Conservation (phyloP, 1,284 basidiomycete species). For the Marasmius tenuissimus region DNA sequence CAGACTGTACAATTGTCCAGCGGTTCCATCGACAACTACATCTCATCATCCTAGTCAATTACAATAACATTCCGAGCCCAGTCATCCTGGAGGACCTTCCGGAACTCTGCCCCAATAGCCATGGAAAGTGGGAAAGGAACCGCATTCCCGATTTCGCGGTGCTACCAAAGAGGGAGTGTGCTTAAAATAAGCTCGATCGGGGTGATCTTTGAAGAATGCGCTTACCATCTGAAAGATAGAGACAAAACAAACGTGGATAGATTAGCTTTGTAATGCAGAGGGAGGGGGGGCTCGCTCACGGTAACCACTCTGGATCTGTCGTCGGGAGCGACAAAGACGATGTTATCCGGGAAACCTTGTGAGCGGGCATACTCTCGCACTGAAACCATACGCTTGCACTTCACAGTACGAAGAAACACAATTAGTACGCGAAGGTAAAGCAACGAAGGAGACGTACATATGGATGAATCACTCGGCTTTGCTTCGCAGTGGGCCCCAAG, state of each 20-base stretch:
- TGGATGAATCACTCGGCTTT: slow-evolving; percentile 65
- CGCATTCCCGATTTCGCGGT: slow-evolving; percentile 76
- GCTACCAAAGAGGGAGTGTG: slow-evolving; percentile 42
- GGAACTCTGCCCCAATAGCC: slow-evolving; percentile 64
- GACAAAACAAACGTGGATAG: not conserved
- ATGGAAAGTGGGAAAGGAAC: slow-evolving; percentile 62
- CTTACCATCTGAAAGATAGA: slow-evolving; percentile 12
- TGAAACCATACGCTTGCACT: slow-evolving; percentile 67
- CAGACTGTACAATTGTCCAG: too few species aligned
- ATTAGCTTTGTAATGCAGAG: not conserved
- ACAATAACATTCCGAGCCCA: not conserved
- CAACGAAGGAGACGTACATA: slow-evolving; percentile 38
- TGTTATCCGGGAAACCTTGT: slow-evolving; percentile 75
- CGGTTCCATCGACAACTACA: not conserved
- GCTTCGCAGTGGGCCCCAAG: slow-evolving; percentile 72
- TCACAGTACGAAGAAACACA: not conserved
- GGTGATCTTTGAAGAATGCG: not conserved
- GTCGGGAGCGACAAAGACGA: slow-evolving; percentile 53
- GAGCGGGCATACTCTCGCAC: slow-evolving; percentile 74
- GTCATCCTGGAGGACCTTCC: slow-evolving; percentile 10
- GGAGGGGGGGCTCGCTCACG: slow-evolving; percentile 36
- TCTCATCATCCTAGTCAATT: not conserved
- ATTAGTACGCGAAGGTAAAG: not conserved
- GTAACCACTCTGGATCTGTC: slow-evolving; percentile 47
- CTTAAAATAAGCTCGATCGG: not conserved